phyloP scores from a whole-genome alignment of 2,329 filamentous ascomycete species.

The Arthrobotrys entomopaga region DNA sequence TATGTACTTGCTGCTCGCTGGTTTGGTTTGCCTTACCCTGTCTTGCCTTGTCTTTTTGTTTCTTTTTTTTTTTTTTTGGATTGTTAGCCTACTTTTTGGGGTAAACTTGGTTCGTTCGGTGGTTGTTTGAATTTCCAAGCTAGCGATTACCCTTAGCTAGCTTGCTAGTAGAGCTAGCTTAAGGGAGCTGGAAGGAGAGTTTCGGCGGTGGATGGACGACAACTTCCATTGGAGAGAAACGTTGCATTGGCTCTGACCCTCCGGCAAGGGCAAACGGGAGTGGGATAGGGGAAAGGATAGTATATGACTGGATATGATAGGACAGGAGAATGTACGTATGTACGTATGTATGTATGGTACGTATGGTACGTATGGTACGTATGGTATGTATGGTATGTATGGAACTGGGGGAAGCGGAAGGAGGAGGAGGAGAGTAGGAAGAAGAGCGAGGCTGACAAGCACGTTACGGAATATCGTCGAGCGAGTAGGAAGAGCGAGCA shows the following conservation, averaged over 20 bases:
- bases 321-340: constrained; percentile 3
- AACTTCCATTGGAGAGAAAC: constrained; percentile 31
- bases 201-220: constrained; percentile 37
- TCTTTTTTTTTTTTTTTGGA: constrained; percentile 9
- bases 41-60: constrained; percentile 14
- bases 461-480: constrained; percentile 18
- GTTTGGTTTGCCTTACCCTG: constrained; percentile 5
- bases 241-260: neutral
- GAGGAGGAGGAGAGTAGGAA: constrained; percentile 4
- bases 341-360: neutral
- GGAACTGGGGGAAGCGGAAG: constrained; percentile 1
- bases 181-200: constrained; percentile 3
- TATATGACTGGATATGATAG: neutral
- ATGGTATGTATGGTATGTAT: neutral
- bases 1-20: constrained; percentile 22
- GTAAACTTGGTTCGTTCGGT: constrained; percentile 9
- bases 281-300: constrained; percentile 31
- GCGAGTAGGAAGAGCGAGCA: constrained; percentile 39
- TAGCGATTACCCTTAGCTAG: constrained; percentile 14
- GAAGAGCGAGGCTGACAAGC: constrained; percentile 36
- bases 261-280: constrained; percentile 12
- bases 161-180: constrained; percentile 20
- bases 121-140: constrained; percentile 18
- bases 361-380: too few species aligned
- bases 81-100: constrained; percentile 14